Base-by-base conservation (phyloP, 768 basidiomycete species). In the Crassisporium funariophilum region DNA sequence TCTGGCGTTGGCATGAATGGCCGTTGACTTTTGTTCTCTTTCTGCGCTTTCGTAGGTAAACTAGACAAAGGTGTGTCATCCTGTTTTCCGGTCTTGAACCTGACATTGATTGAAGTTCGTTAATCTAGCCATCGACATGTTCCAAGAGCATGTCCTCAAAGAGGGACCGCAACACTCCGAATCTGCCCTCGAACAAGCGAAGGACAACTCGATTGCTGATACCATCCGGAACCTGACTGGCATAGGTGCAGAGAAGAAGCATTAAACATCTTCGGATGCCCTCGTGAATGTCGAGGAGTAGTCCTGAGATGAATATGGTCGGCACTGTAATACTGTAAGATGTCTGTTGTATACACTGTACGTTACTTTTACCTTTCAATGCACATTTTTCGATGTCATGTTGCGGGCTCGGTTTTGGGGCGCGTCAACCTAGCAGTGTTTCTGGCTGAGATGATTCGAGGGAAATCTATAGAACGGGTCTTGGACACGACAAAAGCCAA, bases 101-200 rank as follows among this genome's bases (percentile, higher is more conserved):
- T 20, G 33, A 17, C 13, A 16, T 3, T 17, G 3, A 4, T 29
- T 36, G 16, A 17, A 19, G 9, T n/a, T 25, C 9, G 2, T 29
- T 24, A 24, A 16, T 46, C n/a, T 22, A 63, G 62, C 60, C 8
- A 60, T 61, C 47, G 58, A 59, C 41, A 24, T 61, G 12, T 52
- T 60, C 47, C 62, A 61, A 36, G 58, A 64, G 29, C 53, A 60
- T 31, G 38, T 64, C 11, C 33, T 72, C 22, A 57, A 58, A 34
- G 37, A 63, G 41, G 70, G 68, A 11, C 49, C 60, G 12, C 70
- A 71, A 52, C 38, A 59, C 21, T 57, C 70, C 55, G 70, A 71
- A 50, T 63, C 64, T 12, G 63, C 65, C 0, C n/a, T 60, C 16
- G 69, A 70, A 54, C 66, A 71, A 44, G 50, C 56, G 37, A 70